These are phyloP conservation scores for Brettanomyces naardenensis DNA, from an alignment of 805 yeast genomes.

Conservation along the genomic window DNA sequence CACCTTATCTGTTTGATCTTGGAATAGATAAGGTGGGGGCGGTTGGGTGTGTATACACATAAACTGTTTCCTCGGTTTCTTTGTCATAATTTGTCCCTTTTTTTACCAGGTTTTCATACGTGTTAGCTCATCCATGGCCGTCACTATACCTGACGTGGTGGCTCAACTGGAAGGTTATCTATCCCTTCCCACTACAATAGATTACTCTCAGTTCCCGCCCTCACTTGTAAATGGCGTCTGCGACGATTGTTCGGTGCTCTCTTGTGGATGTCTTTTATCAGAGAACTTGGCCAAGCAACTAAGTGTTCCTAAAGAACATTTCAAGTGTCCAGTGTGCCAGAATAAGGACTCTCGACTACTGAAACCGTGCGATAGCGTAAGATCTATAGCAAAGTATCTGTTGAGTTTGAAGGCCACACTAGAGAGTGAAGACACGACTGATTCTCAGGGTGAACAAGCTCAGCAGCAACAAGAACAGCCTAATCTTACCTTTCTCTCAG, in stretches of 20 bases:
- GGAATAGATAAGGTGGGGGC: no score
- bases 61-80: no score
- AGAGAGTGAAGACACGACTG: constrained; percentile 6
- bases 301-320: constrained; percentile 10
- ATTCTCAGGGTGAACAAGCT: neutral
- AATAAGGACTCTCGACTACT: constrained; percentile 15
- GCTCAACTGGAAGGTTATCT: constrained; percentile 12
- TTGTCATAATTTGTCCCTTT: no score
- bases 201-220: constrained; percentile 17
- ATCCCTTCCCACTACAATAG: constrained; percentile 16
- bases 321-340: constrained; percentile 32
- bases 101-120: no score
- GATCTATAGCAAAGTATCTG: constrained; percentile 18
- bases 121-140: no score
- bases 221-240: constrained; percentile 13
- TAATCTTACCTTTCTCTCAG: constrained; percentile 23
- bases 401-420: constrained; percentile 8
- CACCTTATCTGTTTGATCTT: no score
- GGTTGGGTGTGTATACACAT: no score
- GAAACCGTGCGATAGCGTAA: constrained; percentile 27
- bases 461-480: no score
- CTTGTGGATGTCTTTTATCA: constrained; percentile 36
- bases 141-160: constrained; percentile 1
- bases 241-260: constrained; percentile 25
- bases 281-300: constrained; percentile 21